phyloP scores from a whole-genome alignment of 164 flowering plant genomes.

The Sedum album region DNA sequence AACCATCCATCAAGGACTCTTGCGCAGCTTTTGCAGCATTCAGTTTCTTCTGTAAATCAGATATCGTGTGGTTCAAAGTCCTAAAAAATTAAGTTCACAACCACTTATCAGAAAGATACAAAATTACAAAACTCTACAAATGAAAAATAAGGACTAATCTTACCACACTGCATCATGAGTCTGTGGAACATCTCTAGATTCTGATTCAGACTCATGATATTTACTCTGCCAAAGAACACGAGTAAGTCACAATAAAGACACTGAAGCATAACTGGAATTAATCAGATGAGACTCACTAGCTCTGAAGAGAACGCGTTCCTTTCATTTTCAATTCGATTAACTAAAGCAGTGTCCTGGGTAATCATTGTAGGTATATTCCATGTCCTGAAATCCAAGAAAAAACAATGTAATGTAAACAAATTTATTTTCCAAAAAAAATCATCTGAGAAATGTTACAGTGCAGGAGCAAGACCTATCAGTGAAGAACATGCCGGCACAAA shows the following conservation, averaged over 20 bases:
- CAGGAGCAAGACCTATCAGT: not conserved
- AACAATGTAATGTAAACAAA: not conserved
- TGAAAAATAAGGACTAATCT: constrained; percentile 4
- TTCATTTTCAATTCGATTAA: not conserved
- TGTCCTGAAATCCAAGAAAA: not conserved
- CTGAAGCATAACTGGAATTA: not conserved
- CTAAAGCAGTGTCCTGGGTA: not conserved
- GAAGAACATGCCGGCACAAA: constrained; percentile 11
- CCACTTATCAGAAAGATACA: not conserved
- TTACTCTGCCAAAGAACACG: not conserved
- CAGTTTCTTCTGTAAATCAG: constrained; percentile 50
- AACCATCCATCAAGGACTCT: constrained; percentile 24
- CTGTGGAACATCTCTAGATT: not conserved
- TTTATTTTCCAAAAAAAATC: not conserved
- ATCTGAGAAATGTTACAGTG: not conserved
- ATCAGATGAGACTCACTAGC: not conserved
- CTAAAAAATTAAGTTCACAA: not conserved
- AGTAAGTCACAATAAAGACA: not conserved
- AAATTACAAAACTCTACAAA: not conserved
- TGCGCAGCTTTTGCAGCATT: constrained; percentile 42
- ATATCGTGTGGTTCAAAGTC: constrained; percentile 46
- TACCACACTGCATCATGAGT: not conserved
- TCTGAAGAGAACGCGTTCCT: not conserved
- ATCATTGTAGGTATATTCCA: not conserved
- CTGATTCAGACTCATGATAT: not conserved